These are phyloP conservation scores for Rhizopogon roseolus DNA, from an alignment of 768 basidiomycete genomes.

Conservation along the genomic window DNA sequence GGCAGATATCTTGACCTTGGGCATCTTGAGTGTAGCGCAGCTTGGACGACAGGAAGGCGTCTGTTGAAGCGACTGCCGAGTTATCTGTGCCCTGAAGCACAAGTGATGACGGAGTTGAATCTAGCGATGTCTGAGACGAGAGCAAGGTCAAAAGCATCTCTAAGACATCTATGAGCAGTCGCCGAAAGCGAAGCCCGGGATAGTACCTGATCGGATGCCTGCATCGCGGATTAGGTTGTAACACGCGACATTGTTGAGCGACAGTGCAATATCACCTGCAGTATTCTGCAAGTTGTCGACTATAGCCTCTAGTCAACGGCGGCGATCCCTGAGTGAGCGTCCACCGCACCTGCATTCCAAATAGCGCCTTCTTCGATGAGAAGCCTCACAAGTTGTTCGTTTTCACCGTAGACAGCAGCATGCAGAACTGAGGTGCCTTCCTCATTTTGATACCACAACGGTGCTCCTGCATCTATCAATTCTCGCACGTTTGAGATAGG, in stretches of 20 bases:
- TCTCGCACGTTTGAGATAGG: constrained; percentile 39
- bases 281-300: constrained; percentile 79
- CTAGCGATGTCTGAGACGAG: constrained; percentile 35
- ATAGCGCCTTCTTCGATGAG: constrained; percentile 80
- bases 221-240: constrained; percentile 87
- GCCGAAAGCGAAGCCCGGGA: background rate
- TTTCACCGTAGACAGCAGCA: constrained; percentile 75
- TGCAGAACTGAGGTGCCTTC: constrained; percentile 84
- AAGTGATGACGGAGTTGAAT: constrained; percentile 26
- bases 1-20: constrained; percentile 78
- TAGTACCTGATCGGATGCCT: constrained; percentile 82
- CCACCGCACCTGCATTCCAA: constrained; percentile 77
- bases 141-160: constrained; percentile 71
- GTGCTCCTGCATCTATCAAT: constrained; percentile 63
- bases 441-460: constrained; percentile 87
- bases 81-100: constrained; percentile 46
- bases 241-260: constrained; percentile 69
- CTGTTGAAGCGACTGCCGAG: constrained; percentile 57
- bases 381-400: constrained; percentile 54
- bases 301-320: constrained; percentile 18
- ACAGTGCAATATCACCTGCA: constrained; percentile 87
- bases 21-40: constrained; percentile 67
- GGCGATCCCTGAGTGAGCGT: background rate
- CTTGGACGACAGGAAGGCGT: constrained; percentile 65
- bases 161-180: constrained; percentile 22